phyloP scores from a whole-genome alignment of 768 basidiomycete genomes.

The Lentinula lateritia region DNA sequence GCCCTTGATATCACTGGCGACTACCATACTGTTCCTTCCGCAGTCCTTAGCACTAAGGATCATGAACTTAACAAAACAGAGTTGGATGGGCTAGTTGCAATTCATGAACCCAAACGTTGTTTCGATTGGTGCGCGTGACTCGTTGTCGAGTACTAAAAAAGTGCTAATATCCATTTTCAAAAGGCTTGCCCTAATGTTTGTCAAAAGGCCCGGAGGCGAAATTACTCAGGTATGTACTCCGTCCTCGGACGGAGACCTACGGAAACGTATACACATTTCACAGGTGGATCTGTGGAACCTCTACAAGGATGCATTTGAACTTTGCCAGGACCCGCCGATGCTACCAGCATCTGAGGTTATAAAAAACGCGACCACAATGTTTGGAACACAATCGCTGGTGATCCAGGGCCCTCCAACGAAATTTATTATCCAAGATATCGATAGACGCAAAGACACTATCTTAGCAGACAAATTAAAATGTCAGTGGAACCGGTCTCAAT shows the following conservation, averaged over 20 bases:
- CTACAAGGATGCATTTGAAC: conserved; percentile 79
- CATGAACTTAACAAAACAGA: conserved; percentile 73
- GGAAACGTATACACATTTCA: no score
- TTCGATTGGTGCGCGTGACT: conserved; percentile 62
- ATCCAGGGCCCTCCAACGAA: conserved; percentile 63
- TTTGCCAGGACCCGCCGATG: conserved; percentile 51
- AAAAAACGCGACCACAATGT: conserved; percentile 78
- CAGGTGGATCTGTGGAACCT: conserved; percentile 96
- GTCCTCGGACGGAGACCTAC: no score
- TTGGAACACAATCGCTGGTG: conserved; percentile 84
- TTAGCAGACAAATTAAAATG: conserved; percentile 67
- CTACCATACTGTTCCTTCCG: conserved; percentile 53
- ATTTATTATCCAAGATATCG: conserved; percentile 88
- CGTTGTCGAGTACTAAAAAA: background rate
- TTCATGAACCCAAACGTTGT: conserved; percentile 73
- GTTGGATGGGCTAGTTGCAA: conserved; percentile 47
- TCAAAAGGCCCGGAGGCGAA: conserved; percentile 68
- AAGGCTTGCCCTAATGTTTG: conserved; percentile 93
- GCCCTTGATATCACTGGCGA: conserved; percentile 57
- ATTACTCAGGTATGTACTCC: conserved; percentile 60
- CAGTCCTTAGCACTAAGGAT: conserved; percentile 39
- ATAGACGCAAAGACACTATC: conserved; percentile 54
- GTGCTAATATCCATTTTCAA: background rate
- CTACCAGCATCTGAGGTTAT: conserved; percentile 91
- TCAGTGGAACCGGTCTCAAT: conserved; percentile 66